Evolutionary conservation across 495 filamentous ascomycete genomes (phyloP).

Genomic region (Lasiosphaeria ovina): DNA sequence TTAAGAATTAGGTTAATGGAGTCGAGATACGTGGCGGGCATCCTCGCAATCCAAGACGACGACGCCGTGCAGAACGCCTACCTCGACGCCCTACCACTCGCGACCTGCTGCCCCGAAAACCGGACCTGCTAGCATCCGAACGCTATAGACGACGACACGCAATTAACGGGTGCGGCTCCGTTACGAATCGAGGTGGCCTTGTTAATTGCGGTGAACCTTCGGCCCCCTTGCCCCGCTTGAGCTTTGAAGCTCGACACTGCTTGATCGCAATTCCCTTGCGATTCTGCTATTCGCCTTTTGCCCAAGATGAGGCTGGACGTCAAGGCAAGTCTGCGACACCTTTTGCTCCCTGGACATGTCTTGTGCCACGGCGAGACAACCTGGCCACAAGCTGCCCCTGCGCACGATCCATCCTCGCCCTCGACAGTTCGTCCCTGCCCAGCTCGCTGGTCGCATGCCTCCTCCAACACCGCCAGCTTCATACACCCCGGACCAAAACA

Average conservation of each 20-base stretch:
- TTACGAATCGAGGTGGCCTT: slow-evolving; percentile 3
- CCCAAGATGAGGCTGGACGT: slow-evolving; percentile 84
- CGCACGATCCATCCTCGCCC: slow-evolving; percentile 11
- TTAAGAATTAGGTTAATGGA: slow-evolving; percentile 23
- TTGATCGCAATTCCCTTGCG: neutral
- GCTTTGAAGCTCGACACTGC: slow-evolving; percentile 17
- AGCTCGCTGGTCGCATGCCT: neutral
- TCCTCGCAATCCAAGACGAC: slow-evolving; percentile 10
- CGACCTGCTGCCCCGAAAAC: slow-evolving; percentile 6
- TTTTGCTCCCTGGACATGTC: neutral
- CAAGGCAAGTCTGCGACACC: slow-evolving; percentile 62
- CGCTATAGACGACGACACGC: slow-evolving; percentile 1
- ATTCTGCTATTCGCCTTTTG: slow-evolving; percentile 1
- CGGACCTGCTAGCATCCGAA: neutral
- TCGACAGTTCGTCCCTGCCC: slow-evolving; percentile 9
- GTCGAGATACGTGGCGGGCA: slow-evolving; percentile 35
- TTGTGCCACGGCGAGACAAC: slow-evolving; percentile 16
- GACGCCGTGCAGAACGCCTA: neutral
- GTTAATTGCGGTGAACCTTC: slow-evolving; percentile 18
- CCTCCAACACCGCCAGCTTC: neutral
- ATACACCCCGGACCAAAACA: neutral
- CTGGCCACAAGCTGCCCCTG: slow-evolving; percentile 18
- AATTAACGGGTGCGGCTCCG: slow-evolving; percentile 6
- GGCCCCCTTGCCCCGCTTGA: slow-evolving; percentile 24
- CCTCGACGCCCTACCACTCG: slow-evolving; percentile 10